Percentiles rank a stretch among this genome's conserved stretches.
Evolutionary conservation across 257 asterid species (phyloP).

Genomic region (Cinchona pubescens): DNA sequence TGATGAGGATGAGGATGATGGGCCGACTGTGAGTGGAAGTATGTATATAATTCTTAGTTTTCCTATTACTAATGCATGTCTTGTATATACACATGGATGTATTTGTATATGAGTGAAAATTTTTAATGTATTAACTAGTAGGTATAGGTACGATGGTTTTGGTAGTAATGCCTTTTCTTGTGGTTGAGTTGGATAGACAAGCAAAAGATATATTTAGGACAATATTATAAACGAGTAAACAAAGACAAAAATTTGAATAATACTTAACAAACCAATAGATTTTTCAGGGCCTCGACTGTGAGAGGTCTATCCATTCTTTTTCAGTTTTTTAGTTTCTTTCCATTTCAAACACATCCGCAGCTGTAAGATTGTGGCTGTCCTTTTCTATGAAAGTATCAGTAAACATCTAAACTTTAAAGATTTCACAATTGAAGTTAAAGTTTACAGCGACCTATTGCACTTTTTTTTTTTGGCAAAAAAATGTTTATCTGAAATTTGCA

Average conservation of each 20-base stretch:
- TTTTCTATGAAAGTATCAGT: too few species aligned
- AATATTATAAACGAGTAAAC: neutral
- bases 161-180: neutral
- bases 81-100: neutral
- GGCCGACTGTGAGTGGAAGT: constrained; percentile 37
- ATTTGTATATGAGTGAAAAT: neutral
- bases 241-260: neutral
- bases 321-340: neutral
- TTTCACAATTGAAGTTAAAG: too few species aligned
- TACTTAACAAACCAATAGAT: neutral
- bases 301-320: neutral
- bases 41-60: constrained; percentile 21
- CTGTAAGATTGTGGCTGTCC: neutral
- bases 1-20: constrained; percentile 60
- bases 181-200: neutral
- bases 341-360: neutral
- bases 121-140: neutral
- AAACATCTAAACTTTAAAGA: too few species aligned
- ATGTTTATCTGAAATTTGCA: too few species aligned
- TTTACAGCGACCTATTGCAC: too few species aligned
- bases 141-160: neutral
- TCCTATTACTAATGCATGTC: neutral
- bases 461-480: too few species aligned
- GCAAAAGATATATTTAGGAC: neutral
- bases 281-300: neutral